phyloP scores from a whole-genome alignment of 495 filamentous ascomycete species.

The Trypethelium eluteriae region DNA sequence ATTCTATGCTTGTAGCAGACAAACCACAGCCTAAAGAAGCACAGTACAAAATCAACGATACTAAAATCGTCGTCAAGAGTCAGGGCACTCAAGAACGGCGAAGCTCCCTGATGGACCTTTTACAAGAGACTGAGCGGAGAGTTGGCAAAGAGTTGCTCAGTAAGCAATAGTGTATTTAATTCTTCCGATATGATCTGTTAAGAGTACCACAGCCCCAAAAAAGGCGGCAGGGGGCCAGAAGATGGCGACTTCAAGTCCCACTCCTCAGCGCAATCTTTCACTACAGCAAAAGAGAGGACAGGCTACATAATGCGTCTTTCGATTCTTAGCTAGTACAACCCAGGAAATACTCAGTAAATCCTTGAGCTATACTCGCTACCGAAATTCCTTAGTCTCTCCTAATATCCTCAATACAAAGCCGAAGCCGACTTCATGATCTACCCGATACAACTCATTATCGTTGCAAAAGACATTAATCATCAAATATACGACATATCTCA shows the following conservation, averaged over 20 bases:
- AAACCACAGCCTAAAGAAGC: conserved; percentile 20
- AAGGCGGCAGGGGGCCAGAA: neutral
- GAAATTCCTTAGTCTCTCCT: no score
- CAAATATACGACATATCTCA: neutral
- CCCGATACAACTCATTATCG: neutral
- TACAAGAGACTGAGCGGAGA: conserved; percentile 17
- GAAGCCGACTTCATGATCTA: neutral
- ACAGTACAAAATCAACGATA: conserved; percentile 11
- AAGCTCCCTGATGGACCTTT: conserved; percentile 16
- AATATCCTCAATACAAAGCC: neutral
- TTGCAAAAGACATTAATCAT: neutral
- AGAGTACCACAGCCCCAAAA: neutral
- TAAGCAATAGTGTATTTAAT: conserved; percentile 9
- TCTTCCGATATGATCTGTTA: neutral
- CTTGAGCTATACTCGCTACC: no score
- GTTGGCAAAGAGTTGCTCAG: conserved; percentile 19
- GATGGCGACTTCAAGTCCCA: neutral
- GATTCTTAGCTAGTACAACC: no score
- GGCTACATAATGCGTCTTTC: neutral
- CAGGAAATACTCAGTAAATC: no score
- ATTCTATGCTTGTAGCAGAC: conserved; percentile 12
- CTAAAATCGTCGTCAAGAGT: conserved; percentile 17
- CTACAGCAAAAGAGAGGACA: neutral
- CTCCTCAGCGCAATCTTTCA: neutral
- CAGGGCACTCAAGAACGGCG: conserved; percentile 13